These are phyloP conservation scores for Castanea crenata DNA, from an alignment of 306 rosid genomes.

Conservation along the genomic window DNA sequence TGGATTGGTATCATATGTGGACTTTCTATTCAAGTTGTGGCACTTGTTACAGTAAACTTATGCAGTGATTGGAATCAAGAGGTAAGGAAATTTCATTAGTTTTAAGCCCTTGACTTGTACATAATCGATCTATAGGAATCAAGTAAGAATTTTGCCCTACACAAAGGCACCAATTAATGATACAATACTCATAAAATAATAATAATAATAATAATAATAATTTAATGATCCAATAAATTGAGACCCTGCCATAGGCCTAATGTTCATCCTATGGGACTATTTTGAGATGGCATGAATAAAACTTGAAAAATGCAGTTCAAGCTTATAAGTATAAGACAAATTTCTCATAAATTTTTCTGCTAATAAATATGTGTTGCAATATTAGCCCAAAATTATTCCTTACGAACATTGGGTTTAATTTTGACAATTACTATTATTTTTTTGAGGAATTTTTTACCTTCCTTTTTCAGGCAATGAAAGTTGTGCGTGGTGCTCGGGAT, in stretches of 20 bases:
- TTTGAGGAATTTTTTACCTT: constrained; percentile 10
- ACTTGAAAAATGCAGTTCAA: too few species aligned
- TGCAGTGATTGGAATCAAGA: constrained; percentile 47
- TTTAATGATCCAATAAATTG: too few species aligned
- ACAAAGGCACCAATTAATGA: too few species aligned
- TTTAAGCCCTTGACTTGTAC: background rate
- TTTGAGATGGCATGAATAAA: too few species aligned
- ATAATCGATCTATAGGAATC: background rate
- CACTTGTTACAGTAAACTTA: constrained; percentile 32
- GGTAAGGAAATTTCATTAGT: constrained; percentile 19
- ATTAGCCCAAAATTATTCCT: too few species aligned
- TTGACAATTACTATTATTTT: background rate
- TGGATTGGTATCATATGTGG: constrained; percentile 70
- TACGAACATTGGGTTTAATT: background rate
- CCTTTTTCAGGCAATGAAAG: constrained; percentile 46
- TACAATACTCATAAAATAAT: too few species aligned
- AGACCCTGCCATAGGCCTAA: too few species aligned
- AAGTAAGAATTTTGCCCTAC: background rate
- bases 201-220: too few species aligned
- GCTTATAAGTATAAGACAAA: too few species aligned
- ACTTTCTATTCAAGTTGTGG: constrained; percentile 50
- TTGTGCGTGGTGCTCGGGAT: constrained; percentile 18
- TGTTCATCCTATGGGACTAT: too few species aligned
- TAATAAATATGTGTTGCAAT: too few species aligned
- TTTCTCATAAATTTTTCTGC: too few species aligned